Base-by-base conservation (phyloP, 257 asterid species). In the Rhazya stricta region DNA sequence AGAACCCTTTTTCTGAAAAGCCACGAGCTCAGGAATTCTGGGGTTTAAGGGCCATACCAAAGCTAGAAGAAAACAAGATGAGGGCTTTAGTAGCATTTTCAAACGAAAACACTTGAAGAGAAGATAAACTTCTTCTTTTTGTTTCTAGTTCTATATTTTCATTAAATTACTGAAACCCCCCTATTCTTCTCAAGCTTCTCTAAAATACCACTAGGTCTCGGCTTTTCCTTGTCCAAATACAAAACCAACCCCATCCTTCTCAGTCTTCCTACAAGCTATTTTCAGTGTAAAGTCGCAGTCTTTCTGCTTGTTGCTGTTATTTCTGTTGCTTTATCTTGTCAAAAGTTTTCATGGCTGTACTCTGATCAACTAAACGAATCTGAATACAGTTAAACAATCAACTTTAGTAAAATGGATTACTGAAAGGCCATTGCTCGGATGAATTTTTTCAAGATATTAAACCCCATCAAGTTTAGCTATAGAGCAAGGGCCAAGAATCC, bases 361-460 rank as follows among this genome's bases (percentile, higher is more conserved):
- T 54, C 58, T 53, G 43, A 19, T 57, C 30, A 37, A 36, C 15
- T 68, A 56, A 60, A 61, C 32, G 71, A 61, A 76, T 67, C 39
- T 60, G 36, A 72, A 57, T 13, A n/a, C 73, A 53, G 43, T 48
- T 19, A 67, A 67, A 66, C 25, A 25, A 42, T 70, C 32, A 48
- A 62, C 16, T 68, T 69, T 32, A 39, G 23, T 37, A 18, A 16
- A 34, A 73, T 67, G 77, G 74, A 48, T 69, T 53, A 71, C 51
- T 81, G 80, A 72, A 71, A 39, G 43, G 39, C 70, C 75, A 56
- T 74, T 57, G n/a, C 76, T 76, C 80, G 73, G 78, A 92, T 92
- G 97, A 88, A 89, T 84, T 39, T 90, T 50, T 74, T 88, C 86
- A 92, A 82, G 80, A 89, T 81, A 58, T 71, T 89, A 69, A 80